Evolutionary conservation across 179 eudicot species (phyloP).

Genomic region (Amaranthus tricolor): DNA sequence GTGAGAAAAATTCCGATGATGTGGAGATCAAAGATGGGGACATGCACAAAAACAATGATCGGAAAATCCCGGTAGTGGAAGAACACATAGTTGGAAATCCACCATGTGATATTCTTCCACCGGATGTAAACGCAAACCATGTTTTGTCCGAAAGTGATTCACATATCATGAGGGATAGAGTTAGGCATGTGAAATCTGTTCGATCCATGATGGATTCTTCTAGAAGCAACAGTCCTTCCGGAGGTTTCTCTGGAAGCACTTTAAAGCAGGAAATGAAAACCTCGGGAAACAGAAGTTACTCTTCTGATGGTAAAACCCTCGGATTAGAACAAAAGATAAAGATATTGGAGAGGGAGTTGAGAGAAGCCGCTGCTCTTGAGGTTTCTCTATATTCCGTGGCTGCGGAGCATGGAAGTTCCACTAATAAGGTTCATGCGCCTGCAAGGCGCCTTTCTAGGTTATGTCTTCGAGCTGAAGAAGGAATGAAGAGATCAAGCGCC

Average conservation of each 20-base stretch:
- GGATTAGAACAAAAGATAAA: conserved; percentile 62
- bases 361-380: conserved; percentile 89
- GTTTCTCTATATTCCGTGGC: conserved; percentile 76
- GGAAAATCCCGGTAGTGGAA: conserved; percentile 29
- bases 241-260: conserved; percentile 20
- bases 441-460: conserved; percentile 92
- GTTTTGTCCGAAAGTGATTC: conserved; percentile 34
- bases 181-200: conserved; percentile 61
- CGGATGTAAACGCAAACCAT: conserved; percentile 29
- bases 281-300: conserved; percentile 37
- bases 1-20: conserved; percentile 23
- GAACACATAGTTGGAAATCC: conserved; percentile 28
- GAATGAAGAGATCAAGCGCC: conserved; percentile 57
- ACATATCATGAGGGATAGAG: conserved; percentile 32
- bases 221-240: conserved; percentile 47
- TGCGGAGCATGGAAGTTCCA: conserved; percentile 96
- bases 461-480: conserved; percentile 64
- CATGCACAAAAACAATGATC: conserved; percentile 27
- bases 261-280: conserved; percentile 39
- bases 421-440: conserved; percentile 87
- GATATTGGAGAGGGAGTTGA: conserved; percentile 75
- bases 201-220: conserved; percentile 51
- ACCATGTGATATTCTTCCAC: conserved; percentile 22
- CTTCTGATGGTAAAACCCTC: conserved; percentile 46
- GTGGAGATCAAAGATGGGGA: conserved; percentile 24